phyloP scores from a whole-genome alignment of 2,329 filamentous ascomycete genomes.

The Scleromitrula shiraiana region DNA sequence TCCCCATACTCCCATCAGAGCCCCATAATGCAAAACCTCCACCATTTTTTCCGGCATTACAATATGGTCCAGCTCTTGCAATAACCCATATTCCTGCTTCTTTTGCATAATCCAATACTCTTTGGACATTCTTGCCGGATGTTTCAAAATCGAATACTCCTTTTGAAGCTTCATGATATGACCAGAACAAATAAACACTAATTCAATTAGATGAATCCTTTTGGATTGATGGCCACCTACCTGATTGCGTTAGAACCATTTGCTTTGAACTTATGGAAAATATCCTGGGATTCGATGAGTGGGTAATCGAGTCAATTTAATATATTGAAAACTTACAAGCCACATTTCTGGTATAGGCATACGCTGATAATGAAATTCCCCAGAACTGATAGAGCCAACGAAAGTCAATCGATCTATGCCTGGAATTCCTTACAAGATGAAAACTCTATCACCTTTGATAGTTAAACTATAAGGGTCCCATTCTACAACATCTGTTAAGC shows the following conservation, averaged over 20 bases:
- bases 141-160: conserved; percentile 42
- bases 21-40: conserved; percentile 40
- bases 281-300: conserved; percentile 33
- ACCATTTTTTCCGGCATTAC: conserved; percentile 43
- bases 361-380: conserved; percentile 45
- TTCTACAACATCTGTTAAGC: conserved; percentile 36
- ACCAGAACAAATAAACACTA: conserved; percentile 43
- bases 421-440: conserved; percentile 33
- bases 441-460: conserved; percentile 40
- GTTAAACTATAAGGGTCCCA: conserved; percentile 46
- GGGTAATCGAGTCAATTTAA: background rate
- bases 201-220: conserved; percentile 6
- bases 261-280: conserved; percentile 46
- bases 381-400: conserved; percentile 17
- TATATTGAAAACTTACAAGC: conserved; percentile 26
- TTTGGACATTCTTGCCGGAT: conserved; percentile 42
- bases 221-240: conserved; percentile 25
- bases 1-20: conserved; percentile 39
- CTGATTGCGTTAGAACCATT: conserved; percentile 44
- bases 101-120: conserved; percentile 42
- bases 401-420: background rate
- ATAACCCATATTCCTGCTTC: conserved; percentile 45
- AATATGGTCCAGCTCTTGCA: conserved; percentile 42
- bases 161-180: conserved; percentile 38
- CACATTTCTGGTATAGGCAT: conserved; percentile 47